phyloP scores from a whole-genome alignment of 2,329 filamentous ascomycete species.

The Dactylonectria estremocensis region DNA sequence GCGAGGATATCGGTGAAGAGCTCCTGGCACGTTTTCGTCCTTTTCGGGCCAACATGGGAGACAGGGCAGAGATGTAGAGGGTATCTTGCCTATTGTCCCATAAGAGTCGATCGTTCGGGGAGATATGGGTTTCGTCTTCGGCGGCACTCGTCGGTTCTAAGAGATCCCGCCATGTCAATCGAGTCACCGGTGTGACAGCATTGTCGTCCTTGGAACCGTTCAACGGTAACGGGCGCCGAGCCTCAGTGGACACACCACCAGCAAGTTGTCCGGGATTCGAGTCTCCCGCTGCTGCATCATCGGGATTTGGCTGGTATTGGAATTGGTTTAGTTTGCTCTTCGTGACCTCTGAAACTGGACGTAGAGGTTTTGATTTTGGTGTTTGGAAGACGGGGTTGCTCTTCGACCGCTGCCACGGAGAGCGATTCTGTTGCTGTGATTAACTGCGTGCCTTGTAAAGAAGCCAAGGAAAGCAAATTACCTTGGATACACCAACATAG shows the following conservation, averaged over 20 bases:
- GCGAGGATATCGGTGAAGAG: conserved; percentile 81
- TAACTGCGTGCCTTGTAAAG: conserved; percentile 19
- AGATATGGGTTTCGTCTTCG: conserved; percentile 64
- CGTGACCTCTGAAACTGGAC: conserved; percentile 70
- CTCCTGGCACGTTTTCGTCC: conserved; percentile 79
- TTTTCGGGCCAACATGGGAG: conserved; percentile 65
- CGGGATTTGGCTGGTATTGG: conserved; percentile 53
- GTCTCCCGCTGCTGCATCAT: conserved; percentile 37
- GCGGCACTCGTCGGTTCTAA: conserved; percentile 61
- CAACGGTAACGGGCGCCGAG: conserved; percentile 25
- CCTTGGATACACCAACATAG: conserved; percentile 52
- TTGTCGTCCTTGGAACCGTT: conserved; percentile 43
- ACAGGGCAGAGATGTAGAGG: conserved; percentile 59
- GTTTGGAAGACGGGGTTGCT: conserved; percentile 63
- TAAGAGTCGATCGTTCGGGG: conserved; percentile 73
- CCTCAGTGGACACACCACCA: background rate
- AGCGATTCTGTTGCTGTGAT: conserved; percentile 52
- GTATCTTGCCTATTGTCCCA: conserved; percentile 70
- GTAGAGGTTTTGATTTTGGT: conserved; percentile 56
- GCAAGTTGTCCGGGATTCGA: conserved; percentile 32
- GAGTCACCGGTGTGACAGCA: conserved; percentile 63
- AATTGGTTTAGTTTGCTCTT: conserved; percentile 75
- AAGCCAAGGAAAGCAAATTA: conserved; percentile 37
- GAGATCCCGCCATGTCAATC: conserved; percentile 72
- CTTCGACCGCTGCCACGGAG: conserved; percentile 69